phyloP scores from a whole-genome alignment of 1,139 yeast genomes.

The Ashbya aceris region DNA sequence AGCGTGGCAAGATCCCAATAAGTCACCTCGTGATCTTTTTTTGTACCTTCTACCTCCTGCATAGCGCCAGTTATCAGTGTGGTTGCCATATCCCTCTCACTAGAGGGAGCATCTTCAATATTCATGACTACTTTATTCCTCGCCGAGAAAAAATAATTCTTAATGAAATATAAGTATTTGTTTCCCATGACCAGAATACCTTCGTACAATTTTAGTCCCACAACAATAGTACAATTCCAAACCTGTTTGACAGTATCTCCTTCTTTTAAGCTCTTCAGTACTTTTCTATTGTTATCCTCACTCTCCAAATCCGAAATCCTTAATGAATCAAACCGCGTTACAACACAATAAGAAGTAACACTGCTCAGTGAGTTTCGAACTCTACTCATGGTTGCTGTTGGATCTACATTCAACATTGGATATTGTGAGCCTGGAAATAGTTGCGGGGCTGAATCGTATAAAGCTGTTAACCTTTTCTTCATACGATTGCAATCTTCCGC shows the following conservation, averaged over 20 bases:
- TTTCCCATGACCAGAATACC: constrained; percentile 64
- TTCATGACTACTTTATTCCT: constrained; percentile 51
- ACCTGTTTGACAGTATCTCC: constrained; percentile 64
- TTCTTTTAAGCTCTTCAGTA: constrained; percentile 53
- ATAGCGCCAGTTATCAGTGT: constrained; percentile 40
- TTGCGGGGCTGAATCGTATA: constrained; percentile 37
- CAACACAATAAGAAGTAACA: constrained; percentile 36
- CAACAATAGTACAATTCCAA: constrained; percentile 67
- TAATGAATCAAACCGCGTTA: constrained; percentile 36
- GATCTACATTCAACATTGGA: constrained; percentile 8
- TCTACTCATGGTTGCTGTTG: neutral
- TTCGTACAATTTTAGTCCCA: constrained; percentile 65
- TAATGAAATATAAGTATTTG: constrained; percentile 55
- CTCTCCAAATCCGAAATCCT: constrained; percentile 29
- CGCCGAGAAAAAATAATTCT: constrained; percentile 51
- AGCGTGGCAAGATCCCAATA: constrained; percentile 50
- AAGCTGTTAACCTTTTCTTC: constrained; percentile 46
- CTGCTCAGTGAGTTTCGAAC: constrained; percentile 18
- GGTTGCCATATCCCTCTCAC: constrained; percentile 56
- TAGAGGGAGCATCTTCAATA: constrained; percentile 53
- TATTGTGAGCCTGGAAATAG: neutral
- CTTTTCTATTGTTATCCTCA: constrained; percentile 67
- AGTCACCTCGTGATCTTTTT: constrained; percentile 15
- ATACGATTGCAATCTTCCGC: constrained; percentile 62
- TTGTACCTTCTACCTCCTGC: neutral